These are phyloP conservation scores for Petrea volubilis DNA, from an alignment of 257 asterid genomes.

Conservation along the genomic window DNA sequence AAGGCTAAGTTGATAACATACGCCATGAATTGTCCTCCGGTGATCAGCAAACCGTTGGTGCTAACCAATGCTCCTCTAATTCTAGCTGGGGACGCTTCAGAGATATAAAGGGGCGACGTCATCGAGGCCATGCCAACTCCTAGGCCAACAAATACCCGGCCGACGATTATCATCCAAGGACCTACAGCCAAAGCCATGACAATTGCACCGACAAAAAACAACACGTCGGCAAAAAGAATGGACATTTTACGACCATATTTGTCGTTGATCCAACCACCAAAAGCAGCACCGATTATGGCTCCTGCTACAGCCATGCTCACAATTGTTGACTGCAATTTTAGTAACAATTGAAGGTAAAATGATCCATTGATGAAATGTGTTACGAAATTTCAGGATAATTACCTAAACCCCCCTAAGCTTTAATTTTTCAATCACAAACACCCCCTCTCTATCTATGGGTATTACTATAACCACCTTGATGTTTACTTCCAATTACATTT, in stretches of 20 bases:
- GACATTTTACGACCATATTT: constrained; percentile 63
- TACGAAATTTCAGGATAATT: neutral
- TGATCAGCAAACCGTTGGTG: constrained; percentile 69
- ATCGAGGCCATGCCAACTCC: constrained; percentile 92
- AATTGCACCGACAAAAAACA: constrained; percentile 58
- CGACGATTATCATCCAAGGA: constrained; percentile 67
- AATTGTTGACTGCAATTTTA: constrained; percentile 52
- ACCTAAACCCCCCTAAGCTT: too few relatives aligned
- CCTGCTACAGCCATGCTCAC: constrained; percentile 84
- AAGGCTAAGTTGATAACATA: constrained; percentile 73
- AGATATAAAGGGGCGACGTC: constrained; percentile 75
- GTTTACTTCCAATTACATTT: too few relatives aligned
- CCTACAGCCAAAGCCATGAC: constrained; percentile 56
- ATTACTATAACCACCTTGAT: too few relatives aligned
- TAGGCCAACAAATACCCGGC: constrained; percentile 63
- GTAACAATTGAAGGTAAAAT: neutral
- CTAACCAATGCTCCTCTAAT: constrained; percentile 75
- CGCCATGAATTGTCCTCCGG: constrained; percentile 73
- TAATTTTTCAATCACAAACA: too few relatives aligned
- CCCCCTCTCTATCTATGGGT: too few relatives aligned
- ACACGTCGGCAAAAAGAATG: constrained; percentile 57
- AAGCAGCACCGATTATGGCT: constrained; percentile 72
- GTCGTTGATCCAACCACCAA: constrained; percentile 68
- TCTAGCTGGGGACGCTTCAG: constrained; percentile 79
- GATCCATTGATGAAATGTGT: neutral